Base-by-base conservation (phyloP, 2,329 filamentous ascomycete genomes). In the Venturia asperata region DNA sequence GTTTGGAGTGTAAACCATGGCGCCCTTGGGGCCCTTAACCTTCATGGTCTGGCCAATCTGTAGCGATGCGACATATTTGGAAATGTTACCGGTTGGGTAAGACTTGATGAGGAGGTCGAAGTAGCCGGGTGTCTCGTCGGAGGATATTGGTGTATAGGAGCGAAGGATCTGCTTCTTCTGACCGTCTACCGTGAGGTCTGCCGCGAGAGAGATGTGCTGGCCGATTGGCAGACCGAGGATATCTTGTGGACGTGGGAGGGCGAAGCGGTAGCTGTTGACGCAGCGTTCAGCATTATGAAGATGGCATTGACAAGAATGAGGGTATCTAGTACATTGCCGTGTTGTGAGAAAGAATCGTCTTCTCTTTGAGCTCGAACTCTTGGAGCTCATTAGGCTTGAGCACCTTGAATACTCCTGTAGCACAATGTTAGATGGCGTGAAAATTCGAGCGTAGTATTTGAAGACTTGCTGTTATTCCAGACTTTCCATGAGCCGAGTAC, bases 61-160 rank as follows among this genome's bases (percentile, higher is more conserved):
- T 68, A 99, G 85, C 15, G 85, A 87, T 60, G 91, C 90, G 80
- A 99, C 87, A 79, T 96, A 84, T 80, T 91, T 92, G 77, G 90
- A 95, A 82, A 99, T 97, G 82, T 97, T 97, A 72, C 94, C 94
- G 70, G 91, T 92, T 2, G 92, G 91, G 80, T 99, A 99, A 34
- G 92, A 92, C 83, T 99, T 99, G 83, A 99, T 92, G 72, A 99
- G 85, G 67, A 99, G 88, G 78, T 97, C 94, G 78, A 99, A 92
- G 83, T 91, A 89, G 76, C 94, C 94, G 65, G 89, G 87, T 75
- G 74, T 72, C 65, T 74, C 70, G 64, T 77, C 76, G 65, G 75
- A 77, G 61, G 76, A 77, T 42, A 77, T 75, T 42, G 76, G 76
- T 1, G 76, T 77, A 70, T 77, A 77, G 30, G 76, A 77, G 68